Conservation (phyloP, 1,284 basidiomycete genomes). For the Trichosporon faecale region DNA sequence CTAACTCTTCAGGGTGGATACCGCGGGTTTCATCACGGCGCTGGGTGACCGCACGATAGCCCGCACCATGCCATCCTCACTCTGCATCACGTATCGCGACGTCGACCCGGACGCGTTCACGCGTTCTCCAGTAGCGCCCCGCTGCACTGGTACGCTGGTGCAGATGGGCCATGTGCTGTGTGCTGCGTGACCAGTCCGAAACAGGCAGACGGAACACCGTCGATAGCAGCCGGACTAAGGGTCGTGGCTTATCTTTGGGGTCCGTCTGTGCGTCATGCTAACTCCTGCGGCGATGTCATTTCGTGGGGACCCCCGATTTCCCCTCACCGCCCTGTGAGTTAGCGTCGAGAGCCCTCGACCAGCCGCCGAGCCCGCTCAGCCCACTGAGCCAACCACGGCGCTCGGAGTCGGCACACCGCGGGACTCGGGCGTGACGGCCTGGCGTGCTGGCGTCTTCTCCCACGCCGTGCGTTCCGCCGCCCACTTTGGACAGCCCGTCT, state of each 20-base stretch:
- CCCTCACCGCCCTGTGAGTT: neutral
- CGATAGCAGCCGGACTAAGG: neutral
- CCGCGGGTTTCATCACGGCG: neutral
- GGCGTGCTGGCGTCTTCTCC: neutral
- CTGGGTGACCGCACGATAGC: neutral
- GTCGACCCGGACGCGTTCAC: neutral
- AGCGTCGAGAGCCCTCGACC: neutral
- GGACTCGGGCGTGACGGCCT: neutral
- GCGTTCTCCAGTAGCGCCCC: neutral
- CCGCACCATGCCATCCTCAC: neutral
- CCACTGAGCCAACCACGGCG: neutral
- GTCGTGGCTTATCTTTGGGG: neutral
- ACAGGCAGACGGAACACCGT: neutral
- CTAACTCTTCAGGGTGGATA: neutral
- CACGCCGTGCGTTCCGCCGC: neutral
- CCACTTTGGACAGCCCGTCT: neutral
- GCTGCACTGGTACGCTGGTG: neutral
- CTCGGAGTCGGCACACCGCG: neutral
- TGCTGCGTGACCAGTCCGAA: neutral
- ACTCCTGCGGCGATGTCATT: neutral
- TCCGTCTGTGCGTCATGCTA: neutral
- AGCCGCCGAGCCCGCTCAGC: neutral
- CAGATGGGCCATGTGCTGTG: neutral
- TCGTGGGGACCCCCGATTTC: conserved; percentile 5
- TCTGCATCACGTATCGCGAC: too few relatives aligned